Evolutionary conservation across 257 asterid species (phyloP), one percentile per base, ranked within the genome.

Genomic region (Solanum sparsipilum): DNA sequence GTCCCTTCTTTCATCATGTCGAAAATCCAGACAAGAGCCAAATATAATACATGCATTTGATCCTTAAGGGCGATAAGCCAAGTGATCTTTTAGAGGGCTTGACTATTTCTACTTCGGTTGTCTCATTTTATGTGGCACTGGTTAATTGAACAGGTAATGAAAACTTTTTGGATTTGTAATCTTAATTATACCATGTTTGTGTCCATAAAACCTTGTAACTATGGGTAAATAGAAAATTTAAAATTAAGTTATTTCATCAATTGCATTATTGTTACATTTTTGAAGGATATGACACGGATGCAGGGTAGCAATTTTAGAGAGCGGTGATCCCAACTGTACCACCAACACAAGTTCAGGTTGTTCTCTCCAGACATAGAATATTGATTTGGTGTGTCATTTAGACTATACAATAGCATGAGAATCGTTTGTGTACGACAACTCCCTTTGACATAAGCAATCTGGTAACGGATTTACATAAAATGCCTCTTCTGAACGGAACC

Each of bases 391-490:
- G 25, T 12, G 39, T 38, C 56, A 83, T 84, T 29, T 25, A 56
- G 63, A 41, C 84, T 92, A 90, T 88, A 71, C 56, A 46, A 46
- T 46, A 46, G 56, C 56, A 46, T 13, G 23, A 52, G 95, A 89
- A 39, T 79, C 84, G 90, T 84, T 92, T 4, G 63, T 21, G 83
- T 38, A 58, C 12, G 84, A 70, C 48, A 86, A 75, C 86, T 89
- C 94, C 84, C 83, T 93, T 86, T 89, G 95, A 91, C 99, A 96
- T 67, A 96, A 91, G 88, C 99, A 95, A 85, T 96, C 99, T 0
- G 99, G 98, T 82, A 96, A 91, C 44, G 99, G 97, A 86, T 96
- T 95, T 90, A 93, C 97, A 23, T 94, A 96, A 91, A 96, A 96
- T 29, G 98, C 93, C 94, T 96, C 99, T 87, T 96, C 98, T 2